Base-by-base conservation (phyloP, 139 green algal species). In the Raphidocelis subcapitata region DNA sequence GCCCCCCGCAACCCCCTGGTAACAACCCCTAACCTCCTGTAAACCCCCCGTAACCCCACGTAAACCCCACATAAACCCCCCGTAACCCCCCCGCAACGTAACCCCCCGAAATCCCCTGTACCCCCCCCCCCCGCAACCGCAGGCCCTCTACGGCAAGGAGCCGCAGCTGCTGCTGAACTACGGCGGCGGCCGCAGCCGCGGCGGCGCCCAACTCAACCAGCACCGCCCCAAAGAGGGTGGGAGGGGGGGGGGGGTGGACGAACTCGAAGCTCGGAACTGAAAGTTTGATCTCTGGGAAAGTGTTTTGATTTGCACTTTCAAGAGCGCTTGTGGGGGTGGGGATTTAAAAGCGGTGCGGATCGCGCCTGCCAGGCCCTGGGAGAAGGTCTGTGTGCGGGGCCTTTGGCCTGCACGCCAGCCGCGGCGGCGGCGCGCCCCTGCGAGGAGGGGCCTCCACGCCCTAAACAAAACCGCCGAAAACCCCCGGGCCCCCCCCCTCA, bases 101-200 rank as follows among this genome's bases (percentile, higher is more conserved):
- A n/a, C n/a, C n/a, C n/a, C n/a, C n/a, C n/a, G n/a, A n/a, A n/a
- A n/a, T n/a, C n/a, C n/a, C n/a, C n/a, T n/a, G n/a, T 62, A 14
- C 24, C n/a, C 24, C 10, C 10, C n/a, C 8, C n/a, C 5, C 24
- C 24, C 54, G 10, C 24, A 5, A 12, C 10, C 24, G 54, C 24
- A 31, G 54, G 54, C 54, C 5, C 24, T 41, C 21, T 3, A 18
- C 31, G 65, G 46, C 18, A n/a, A 67, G 37, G 5, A 28, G 47
- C 37, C 37, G 23, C 24, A 4, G 31, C 69, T 75, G 56, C 49
- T 67, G 69, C 57, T 75, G n/a, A 75, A 75, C 46, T 67, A 41
- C 44, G 69, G 36, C 5, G 46, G 44, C n/a, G 41, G 69, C 26
- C 60, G 69, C 33, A 75, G 65, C 36, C 20, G 26, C 16, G 61